Percentiles rank a stretch among this genome's conserved stretches.
phyloP scores from a whole-genome alignment of 768 basidiomycete species.

The Phlebiopsis flavidoalba region DNA sequence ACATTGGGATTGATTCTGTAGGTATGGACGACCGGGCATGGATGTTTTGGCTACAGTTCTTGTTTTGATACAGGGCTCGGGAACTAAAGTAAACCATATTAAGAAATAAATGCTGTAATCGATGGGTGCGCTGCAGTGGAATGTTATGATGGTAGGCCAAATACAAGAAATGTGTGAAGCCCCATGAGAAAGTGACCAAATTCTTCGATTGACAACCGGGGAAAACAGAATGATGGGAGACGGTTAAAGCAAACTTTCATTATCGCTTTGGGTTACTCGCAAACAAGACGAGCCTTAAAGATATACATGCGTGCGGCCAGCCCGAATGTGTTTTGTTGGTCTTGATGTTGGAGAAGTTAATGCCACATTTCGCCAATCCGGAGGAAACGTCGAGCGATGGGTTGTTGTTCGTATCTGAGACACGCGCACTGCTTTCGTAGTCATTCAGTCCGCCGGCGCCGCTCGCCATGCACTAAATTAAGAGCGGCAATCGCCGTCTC shows the following conservation, averaged over 20 bases:
- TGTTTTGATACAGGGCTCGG: not conserved
- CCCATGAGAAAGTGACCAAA: not conserved
- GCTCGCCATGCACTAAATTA: constrained; percentile 54
- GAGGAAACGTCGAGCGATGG: constrained; percentile 36
- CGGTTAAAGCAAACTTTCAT: constrained; percentile 3
- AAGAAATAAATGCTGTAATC: not conserved
- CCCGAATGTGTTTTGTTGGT: not conserved
- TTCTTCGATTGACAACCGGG: not conserved
- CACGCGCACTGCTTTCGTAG: constrained; percentile 43
- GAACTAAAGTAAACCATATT: not conserved
- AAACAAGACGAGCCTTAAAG: not conserved
- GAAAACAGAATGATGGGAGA: constrained; percentile 1
- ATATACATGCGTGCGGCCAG: not conserved
- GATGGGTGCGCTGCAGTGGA: constrained; percentile 2
- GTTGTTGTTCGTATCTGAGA: constrained; percentile 28
- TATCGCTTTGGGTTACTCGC: not conserved
- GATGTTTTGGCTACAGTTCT: constrained; percentile 1
- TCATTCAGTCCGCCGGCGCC: constrained; percentile 58
- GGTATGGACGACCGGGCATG: not conserved
- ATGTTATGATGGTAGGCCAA: not conserved
- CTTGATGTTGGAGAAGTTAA: constrained; percentile 16
- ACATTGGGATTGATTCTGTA: not conserved
- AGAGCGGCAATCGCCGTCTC: constrained; percentile 61
- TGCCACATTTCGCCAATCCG: constrained; percentile 60
- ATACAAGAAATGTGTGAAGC: not conserved